Evolutionary conservation across 805 yeast genomes (phyloP).

Genomic region (Suhomyces tanzawaensis): DNA sequence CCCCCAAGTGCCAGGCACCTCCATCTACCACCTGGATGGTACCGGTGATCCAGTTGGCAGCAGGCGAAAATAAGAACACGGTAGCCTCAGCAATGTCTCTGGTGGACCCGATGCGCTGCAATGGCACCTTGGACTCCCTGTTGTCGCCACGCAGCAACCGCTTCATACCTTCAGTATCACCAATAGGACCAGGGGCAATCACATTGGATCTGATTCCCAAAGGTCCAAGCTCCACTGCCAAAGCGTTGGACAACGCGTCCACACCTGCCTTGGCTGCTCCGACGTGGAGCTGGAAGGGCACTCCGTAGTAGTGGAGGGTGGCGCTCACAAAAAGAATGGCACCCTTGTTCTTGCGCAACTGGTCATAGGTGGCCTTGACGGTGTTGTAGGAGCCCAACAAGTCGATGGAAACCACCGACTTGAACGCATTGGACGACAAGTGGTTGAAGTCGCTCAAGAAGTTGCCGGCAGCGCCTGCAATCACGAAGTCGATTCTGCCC

Average conservation of each 20-base stretch:
- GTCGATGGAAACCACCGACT: constrained; percentile 38
- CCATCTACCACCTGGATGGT: constrained; percentile 29
- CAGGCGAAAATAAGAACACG: constrained; percentile 26
- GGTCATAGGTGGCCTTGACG: constrained; percentile 37
- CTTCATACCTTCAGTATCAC: constrained; percentile 26
- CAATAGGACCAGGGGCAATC: constrained; percentile 29
- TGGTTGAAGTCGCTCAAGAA: constrained; percentile 43
- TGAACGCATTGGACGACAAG: constrained; percentile 41
- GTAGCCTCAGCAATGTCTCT: constrained; percentile 31
- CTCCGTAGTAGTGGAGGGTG: constrained; percentile 43
- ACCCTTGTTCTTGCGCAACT: constrained; percentile 40
- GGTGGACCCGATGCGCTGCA: constrained; percentile 25
- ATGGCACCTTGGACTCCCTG: constrained; percentile 15
- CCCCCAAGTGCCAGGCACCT: constrained; percentile 26
- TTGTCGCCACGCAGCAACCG: constrained; percentile 17
- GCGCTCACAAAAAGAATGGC: constrained; percentile 39
- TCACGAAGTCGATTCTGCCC: constrained; percentile 43
- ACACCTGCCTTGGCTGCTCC: constrained; percentile 34
- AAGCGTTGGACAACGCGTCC: constrained; percentile 28
- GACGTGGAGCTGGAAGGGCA: constrained; percentile 36
- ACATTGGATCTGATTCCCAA: constrained; percentile 27
- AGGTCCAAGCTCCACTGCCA: constrained; percentile 31
- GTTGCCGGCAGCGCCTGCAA: constrained; percentile 47
- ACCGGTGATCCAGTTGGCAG: constrained; percentile 26
- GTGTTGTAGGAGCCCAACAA: constrained; percentile 42